Conservation (phyloP, 257 asterid genomes). For the Plectranthus barbatus region DNA sequence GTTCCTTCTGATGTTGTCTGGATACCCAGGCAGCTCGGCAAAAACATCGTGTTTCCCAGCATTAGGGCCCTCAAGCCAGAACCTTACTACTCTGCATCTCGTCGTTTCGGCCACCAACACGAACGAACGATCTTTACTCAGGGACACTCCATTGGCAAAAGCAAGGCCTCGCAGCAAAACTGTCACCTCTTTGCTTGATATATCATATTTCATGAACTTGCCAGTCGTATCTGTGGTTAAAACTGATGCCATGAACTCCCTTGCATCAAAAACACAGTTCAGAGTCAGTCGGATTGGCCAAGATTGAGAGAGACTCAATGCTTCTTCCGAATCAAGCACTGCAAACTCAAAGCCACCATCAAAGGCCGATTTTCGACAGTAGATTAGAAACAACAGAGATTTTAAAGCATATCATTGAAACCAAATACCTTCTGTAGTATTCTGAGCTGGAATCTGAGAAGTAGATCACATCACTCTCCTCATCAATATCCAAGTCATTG, state of each 20-base stretch:
- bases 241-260: conserved; percentile 41
- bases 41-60: conserved; percentile 39
- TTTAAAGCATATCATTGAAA: neutral
- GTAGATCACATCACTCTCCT: conserved; percentile 42
- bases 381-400: neutral
- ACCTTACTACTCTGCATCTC: conserved; percentile 26
- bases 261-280: neutral
- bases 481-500: conserved; percentile 69
- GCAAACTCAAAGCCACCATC: too few relatives aligned
- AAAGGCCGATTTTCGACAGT: neutral
- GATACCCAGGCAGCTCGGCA: conserved; percentile 50
- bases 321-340: too few relatives aligned
- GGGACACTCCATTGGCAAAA: conserved; percentile 68
- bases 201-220: conserved; percentile 51
- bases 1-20: conserved; percentile 64
- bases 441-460: conserved; percentile 58
- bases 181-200: conserved; percentile 35
- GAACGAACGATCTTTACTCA: conserved; percentile 46
- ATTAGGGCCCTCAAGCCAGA: conserved; percentile 52
- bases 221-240: conserved; percentile 52
- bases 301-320: too few relatives aligned
- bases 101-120: conserved; percentile 42
- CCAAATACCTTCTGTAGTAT: conserved; percentile 45
- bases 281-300: neutral
- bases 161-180: conserved; percentile 43